Conservation (phyloP, 805 yeast species). For the Blastobotrys robertii region DNA sequence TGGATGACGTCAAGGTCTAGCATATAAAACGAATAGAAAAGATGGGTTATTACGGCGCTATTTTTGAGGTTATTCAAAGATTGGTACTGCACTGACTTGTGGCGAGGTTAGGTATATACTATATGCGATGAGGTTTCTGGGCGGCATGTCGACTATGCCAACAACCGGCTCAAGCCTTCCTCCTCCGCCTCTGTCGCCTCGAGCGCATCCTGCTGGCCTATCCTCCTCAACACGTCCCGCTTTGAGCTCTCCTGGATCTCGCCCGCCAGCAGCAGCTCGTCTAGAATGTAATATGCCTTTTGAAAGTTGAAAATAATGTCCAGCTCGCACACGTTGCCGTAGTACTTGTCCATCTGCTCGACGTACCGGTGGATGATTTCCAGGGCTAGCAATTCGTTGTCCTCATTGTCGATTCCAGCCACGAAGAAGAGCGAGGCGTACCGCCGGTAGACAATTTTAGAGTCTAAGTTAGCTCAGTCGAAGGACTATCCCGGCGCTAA, state of each 20-base stretch:
- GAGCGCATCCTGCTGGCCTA: conserved; percentile 77
- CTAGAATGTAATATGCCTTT: conserved; percentile 84
- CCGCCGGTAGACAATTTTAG: conserved; percentile 80
- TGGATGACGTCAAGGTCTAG: conserved; percentile 12
- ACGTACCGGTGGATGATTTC: conserved; percentile 89
- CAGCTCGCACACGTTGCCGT: conserved; percentile 92
- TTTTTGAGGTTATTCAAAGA: too few species aligned
- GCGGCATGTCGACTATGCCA: conserved; percentile 4
- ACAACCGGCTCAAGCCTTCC: conserved; percentile 22
- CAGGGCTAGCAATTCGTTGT: conserved; percentile 76
- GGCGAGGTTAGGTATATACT: too few species aligned
- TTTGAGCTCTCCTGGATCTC: conserved; percentile 74
- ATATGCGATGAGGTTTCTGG: too few species aligned
- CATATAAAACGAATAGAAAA: background rate
- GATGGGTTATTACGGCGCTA: background rate
- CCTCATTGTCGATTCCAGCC: conserved; percentile 72
- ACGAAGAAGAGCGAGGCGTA: conserved; percentile 90
- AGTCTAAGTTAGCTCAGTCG: conserved; percentile 34
- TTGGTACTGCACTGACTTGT: too few species aligned
- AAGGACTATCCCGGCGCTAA: background rate
- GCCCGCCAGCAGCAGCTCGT: conserved; percentile 85
- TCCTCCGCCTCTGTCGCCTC: conserved; percentile 66
- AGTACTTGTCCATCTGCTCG: conserved; percentile 92
- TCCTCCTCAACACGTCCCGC: conserved; percentile 65
- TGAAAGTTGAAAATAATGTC: conserved; percentile 95